These are phyloP conservation scores for Aureobasidium sp. DNA, from an alignment of 2,329 filamentous ascomycete genomes.

Conservation along the genomic window DNA sequence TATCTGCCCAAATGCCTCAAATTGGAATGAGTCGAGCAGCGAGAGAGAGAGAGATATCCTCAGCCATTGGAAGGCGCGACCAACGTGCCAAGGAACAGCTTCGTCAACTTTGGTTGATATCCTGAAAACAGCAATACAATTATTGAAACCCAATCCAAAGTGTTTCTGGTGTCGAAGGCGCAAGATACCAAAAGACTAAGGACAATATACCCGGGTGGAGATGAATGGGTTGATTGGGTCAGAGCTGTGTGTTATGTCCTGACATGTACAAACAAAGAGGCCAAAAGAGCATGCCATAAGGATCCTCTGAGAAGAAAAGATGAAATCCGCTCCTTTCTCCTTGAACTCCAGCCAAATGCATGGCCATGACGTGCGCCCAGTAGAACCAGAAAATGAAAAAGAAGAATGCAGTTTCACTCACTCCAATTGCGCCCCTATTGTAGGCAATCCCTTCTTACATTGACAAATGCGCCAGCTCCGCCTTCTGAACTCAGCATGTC, in stretches of 20 bases:
- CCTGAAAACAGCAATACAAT: too few species aligned
- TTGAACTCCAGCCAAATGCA: not conserved
- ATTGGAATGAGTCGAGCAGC: not conserved
- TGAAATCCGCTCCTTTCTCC: not conserved
- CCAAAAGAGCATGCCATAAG: not conserved
- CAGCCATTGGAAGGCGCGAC: too few species aligned
- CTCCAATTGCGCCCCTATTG: not conserved
- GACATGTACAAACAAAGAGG: not conserved
- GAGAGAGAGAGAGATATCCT: not conserved
- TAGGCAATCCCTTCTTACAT: constrained; percentile 38
- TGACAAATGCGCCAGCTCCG: constrained; percentile 76
- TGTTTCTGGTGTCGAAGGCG: not conserved
- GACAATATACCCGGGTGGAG: not conserved
- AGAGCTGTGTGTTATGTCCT: not conserved
- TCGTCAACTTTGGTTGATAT: too few species aligned
- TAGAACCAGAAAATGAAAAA: not conserved
- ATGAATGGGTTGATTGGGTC: not conserved
- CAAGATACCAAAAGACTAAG: not conserved
- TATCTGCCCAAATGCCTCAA: not conserved
- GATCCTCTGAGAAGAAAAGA: not conserved
- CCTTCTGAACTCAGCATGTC: constrained; percentile 64
- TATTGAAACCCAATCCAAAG: too few species aligned
- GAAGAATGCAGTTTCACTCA: not conserved
- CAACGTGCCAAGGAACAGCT: too few species aligned
- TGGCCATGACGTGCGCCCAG: not conserved